Evolutionary conservation across 106 monocot species (phyloP).

Genomic region (Platanthera zijinensis): DNA sequence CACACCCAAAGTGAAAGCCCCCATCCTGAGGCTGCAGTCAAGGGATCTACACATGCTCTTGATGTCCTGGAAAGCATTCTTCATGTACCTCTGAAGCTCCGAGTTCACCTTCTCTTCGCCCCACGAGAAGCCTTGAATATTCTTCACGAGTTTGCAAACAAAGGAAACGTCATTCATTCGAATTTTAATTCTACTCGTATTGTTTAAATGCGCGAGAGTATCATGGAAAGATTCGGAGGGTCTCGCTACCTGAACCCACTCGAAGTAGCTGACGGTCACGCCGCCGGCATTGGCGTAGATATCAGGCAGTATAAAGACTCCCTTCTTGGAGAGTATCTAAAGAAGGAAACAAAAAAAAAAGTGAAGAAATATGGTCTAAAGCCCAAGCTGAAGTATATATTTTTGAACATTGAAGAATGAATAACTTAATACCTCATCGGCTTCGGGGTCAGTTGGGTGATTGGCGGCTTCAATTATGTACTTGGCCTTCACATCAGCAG

Average conservation of each 20-base stretch:
- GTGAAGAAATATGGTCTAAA: background rate
- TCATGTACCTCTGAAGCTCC: conserved; percentile 82
- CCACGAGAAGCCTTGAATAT: conserved; percentile 99
- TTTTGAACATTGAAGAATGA: background rate
- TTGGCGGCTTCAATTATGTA: conserved; percentile 87
- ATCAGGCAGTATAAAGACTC: conserved; percentile 75
- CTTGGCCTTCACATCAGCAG: conserved; percentile 67
- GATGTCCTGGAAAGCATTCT: conserved; percentile 47
- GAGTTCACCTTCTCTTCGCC: conserved; percentile 80
- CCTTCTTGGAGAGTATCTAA: conserved; percentile 83
- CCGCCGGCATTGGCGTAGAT: conserved; percentile 91
- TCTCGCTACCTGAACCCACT: conserved; percentile 85
- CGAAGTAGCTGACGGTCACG: conserved; percentile 88
- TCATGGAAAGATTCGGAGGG: background rate
- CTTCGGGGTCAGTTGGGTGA: conserved; percentile 87
- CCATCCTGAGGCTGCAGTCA: conserved; percentile 84
- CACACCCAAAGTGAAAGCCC: conserved; percentile 82
- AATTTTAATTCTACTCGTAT: background rate
- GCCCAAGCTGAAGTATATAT: background rate
- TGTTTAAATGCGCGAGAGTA: background rate
- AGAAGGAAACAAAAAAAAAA: conserved; percentile 5
- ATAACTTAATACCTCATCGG: conserved; percentile 52
- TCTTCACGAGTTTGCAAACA: conserved; percentile 26
- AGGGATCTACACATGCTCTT: conserved; percentile 79
- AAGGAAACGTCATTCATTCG: background rate